Conservation (phyloP, 2,329 filamentous ascomycete genomes). For the Escovopsis sp. region DNA sequence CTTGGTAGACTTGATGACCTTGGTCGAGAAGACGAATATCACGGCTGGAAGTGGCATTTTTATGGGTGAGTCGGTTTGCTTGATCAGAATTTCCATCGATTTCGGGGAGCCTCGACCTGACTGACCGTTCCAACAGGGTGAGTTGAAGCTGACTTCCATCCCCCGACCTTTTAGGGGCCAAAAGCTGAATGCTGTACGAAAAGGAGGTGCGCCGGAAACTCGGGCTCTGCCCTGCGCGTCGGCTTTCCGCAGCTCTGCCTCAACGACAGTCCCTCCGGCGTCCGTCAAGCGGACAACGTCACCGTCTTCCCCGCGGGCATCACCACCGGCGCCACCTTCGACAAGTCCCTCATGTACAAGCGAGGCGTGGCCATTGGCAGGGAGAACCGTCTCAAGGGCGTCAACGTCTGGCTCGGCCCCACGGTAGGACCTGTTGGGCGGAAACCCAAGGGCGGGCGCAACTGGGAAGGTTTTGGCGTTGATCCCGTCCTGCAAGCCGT, state of each 20-base stretch:
- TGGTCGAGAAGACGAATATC: slow-evolving; percentile 69
- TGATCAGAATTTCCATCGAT: no score
- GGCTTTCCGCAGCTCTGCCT: slow-evolving; percentile 60
- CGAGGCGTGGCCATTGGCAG: slow-evolving; percentile 54
- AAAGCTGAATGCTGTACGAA: background rate
- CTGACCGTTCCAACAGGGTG: slow-evolving; percentile 1
- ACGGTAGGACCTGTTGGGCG: slow-evolving; percentile 56
- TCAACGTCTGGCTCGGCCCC: slow-evolving; percentile 57
- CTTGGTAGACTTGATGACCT: slow-evolving; percentile 59
- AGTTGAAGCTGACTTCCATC: slow-evolving; percentile 1
- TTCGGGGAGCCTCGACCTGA: background rate
- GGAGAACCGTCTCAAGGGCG: slow-evolving; percentile 60
- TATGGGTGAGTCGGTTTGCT: slow-evolving; percentile 38
- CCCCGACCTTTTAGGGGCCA: background rate
- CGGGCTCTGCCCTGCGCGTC: slow-evolving; percentile 53
- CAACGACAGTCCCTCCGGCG: slow-evolving; percentile 56
- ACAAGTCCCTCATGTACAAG: slow-evolving; percentile 55
- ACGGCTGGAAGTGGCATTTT: slow-evolving; percentile 56
- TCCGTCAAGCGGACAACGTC: slow-evolving; percentile 58
- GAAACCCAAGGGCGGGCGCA: slow-evolving; percentile 57
- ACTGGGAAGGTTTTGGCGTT: slow-evolving; percentile 60
- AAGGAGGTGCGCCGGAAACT: slow-evolving; percentile 60
- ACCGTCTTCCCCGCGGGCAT: slow-evolving; percentile 72
- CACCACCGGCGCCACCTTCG: slow-evolving; percentile 59
- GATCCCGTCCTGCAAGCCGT: slow-evolving; percentile 64